Conservation (phyloP, 2,329 filamentous ascomycete species). For the Trichophyton simii region DNA sequence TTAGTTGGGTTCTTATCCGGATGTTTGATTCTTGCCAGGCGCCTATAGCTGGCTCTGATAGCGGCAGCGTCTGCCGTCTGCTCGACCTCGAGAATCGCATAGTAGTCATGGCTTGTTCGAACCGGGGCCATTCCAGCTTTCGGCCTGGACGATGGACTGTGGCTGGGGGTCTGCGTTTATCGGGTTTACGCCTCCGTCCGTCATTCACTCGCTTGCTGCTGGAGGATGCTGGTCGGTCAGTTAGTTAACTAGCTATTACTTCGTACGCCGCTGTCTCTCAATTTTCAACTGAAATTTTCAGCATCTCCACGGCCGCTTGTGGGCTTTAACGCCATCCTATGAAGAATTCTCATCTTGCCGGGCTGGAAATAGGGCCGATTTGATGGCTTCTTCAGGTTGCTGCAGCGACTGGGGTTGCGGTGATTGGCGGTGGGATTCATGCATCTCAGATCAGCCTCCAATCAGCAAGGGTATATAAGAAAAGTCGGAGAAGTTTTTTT, state of each 20-base stretch:
- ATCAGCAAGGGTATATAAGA: background rate
- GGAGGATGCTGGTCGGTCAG: background rate
- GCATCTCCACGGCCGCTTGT: too few relatives aligned
- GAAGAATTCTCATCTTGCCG: background rate
- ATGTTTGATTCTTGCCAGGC: slow-evolving; percentile 9
- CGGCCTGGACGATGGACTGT: background rate
- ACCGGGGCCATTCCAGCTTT: background rate
- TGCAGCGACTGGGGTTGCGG: background rate
- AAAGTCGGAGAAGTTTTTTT: background rate
- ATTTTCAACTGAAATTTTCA: too few relatives aligned
- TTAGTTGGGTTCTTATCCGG: slow-evolving; percentile 11
- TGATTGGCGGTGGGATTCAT: background rate
- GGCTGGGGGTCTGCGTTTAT: background rate
- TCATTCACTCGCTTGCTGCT: background rate
- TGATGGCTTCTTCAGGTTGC: background rate
- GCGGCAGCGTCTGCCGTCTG: slow-evolving; percentile 6
- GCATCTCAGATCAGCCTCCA: background rate
- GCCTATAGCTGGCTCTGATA: slow-evolving; percentile 9
- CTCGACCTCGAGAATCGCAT: slow-evolving; percentile 11
- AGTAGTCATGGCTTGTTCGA: slow-evolving; percentile 9
- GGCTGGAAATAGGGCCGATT: background rate
- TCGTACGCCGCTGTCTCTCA: too few relatives aligned
- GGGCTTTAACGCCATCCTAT: too few relatives aligned
- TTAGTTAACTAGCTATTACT: too few relatives aligned
- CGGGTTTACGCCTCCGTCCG: background rate